Evolutionary conservation across 2,329 filamentous ascomycete genomes (phyloP).

Genomic region (Fusarium siculi): DNA sequence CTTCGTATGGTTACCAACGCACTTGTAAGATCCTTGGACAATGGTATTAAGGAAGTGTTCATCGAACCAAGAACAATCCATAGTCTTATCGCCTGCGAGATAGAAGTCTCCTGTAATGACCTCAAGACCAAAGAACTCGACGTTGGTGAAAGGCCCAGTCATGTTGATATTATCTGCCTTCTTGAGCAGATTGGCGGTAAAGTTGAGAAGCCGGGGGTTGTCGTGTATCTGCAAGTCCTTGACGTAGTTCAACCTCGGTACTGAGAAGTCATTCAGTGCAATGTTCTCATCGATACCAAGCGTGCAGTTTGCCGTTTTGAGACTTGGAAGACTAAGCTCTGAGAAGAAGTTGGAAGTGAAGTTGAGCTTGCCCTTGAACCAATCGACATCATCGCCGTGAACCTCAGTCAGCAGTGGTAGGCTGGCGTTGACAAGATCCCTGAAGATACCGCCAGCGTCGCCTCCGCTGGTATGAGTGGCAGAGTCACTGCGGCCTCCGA

Average conservation of each 20-base stretch:
- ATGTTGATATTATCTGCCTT: not conserved
- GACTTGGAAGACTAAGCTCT: not conserved
- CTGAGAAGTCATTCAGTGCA: not conserved
- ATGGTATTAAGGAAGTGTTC: not conserved
- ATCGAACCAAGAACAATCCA: not conserved
- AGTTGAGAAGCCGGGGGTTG: not conserved
- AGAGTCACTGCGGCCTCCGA: not conserved
- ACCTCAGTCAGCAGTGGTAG: not conserved
- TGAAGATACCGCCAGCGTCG: not conserved
- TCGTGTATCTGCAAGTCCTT: not conserved
- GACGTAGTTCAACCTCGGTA: not conserved
- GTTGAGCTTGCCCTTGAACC: not conserved
- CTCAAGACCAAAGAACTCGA: not conserved
- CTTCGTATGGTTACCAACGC: not conserved
- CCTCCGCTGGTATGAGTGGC: fast-evolving
- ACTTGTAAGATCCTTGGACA: not conserved
- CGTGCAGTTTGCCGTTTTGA: not conserved
- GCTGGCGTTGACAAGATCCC: not conserved
- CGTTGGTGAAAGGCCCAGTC: not conserved
- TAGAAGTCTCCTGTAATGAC: not conserved
- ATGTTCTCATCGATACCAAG: not conserved
- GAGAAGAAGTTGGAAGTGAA: not conserved
- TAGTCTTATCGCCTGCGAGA: fast-evolving
- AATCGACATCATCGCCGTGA: not conserved
- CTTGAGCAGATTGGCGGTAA: not conserved